Conservation (phyloP, 2,329 filamentous ascomycete genomes). For the Amesomyces nigricolor region DNA sequence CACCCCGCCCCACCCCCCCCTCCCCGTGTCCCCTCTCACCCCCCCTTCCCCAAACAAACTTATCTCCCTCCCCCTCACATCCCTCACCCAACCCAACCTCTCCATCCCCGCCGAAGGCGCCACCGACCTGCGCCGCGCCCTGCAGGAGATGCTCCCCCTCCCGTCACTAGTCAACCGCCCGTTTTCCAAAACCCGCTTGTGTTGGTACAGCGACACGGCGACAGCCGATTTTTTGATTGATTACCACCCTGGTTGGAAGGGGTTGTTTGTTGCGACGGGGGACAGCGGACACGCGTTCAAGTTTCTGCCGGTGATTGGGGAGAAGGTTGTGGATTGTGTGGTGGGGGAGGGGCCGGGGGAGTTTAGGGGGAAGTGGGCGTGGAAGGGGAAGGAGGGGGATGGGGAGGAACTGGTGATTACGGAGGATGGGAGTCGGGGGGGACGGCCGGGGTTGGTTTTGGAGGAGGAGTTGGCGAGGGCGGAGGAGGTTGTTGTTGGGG, state of each 20-base stretch:
- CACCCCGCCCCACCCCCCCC: slow-evolving; percentile 18
- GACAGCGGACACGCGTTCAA: slow-evolving; percentile 64
- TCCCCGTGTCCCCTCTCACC: slow-evolving; percentile 13
- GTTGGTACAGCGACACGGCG: slow-evolving; percentile 72
- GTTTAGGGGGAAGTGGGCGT: slow-evolving; percentile 55
- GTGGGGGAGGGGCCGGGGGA: slow-evolving; percentile 40
- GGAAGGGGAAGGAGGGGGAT: slow-evolving; percentile 44
- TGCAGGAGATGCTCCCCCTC: slow-evolving; percentile 56
- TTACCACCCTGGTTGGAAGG: slow-evolving; percentile 57
- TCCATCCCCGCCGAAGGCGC: slow-evolving; percentile 56
- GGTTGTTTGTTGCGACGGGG: slow-evolving; percentile 56
- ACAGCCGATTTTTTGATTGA: slow-evolving; percentile 66
- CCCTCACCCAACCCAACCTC: slow-evolving; percentile 43
- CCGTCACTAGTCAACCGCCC: slow-evolving; percentile 51
- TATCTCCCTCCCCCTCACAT: slow-evolving; percentile 41
- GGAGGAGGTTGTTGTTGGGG: not conserved
- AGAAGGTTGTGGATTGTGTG: slow-evolving; percentile 54
- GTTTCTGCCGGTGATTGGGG: slow-evolving; percentile 61
- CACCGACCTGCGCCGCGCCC: slow-evolving; percentile 52
- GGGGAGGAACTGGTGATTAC: slow-evolving; percentile 29
- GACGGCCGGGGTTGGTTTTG: slow-evolving; percentile 42
- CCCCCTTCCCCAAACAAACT: slow-evolving; percentile 8
- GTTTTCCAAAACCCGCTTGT: slow-evolving; percentile 58
- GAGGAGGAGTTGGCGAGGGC: slow-evolving; percentile 38
- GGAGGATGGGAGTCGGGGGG: slow-evolving; percentile 50